A percentile compares a stretch with the other conserved stretches of the same genome.
These are phyloP conservation scores for Beverwykella pulmonaria DNA, from an alignment of 495 filamentous ascomycete species.

Conservation along the genomic window DNA sequence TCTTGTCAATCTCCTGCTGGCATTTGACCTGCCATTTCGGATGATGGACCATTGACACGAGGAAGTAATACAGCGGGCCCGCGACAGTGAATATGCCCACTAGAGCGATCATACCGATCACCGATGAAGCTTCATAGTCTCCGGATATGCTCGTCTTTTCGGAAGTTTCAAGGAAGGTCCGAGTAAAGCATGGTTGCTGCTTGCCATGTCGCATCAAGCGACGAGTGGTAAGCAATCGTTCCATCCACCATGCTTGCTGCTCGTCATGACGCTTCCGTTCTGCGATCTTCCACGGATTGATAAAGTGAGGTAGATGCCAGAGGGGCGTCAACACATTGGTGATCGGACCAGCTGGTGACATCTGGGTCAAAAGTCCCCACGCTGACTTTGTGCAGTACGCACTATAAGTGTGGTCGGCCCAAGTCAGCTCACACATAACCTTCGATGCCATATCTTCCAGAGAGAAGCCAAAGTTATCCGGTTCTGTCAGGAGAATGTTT, in stretches of 20 bases:
- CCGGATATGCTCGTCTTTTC: slow-evolving; percentile 31
- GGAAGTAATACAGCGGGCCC: slow-evolving; percentile 41
- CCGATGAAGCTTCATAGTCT: slow-evolving; percentile 36
- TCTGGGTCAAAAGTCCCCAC: slow-evolving; percentile 47
- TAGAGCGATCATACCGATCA: slow-evolving; percentile 37
- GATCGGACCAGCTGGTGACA: slow-evolving; percentile 48
- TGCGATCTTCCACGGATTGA: slow-evolving; percentile 46
- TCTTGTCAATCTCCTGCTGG: slow-evolving; percentile 42
- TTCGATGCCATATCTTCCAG: slow-evolving; percentile 47
- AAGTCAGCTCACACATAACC: slow-evolving; percentile 43
- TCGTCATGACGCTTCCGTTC: slow-evolving; percentile 44
- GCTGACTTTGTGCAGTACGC: slow-evolving; percentile 43
- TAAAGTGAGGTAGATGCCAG: slow-evolving; percentile 41
- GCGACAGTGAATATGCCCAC: slow-evolving; percentile 43
- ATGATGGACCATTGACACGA: slow-evolving; percentile 43
- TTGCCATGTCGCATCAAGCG: slow-evolving; percentile 29
- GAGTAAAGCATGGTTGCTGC: slow-evolving; percentile 38
- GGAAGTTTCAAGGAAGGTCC: slow-evolving; percentile 35
- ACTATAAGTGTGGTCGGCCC: slow-evolving; percentile 44
- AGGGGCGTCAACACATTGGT: slow-evolving; percentile 47
- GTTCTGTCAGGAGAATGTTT: slow-evolving; percentile 40
- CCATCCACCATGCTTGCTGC: slow-evolving; percentile 45
- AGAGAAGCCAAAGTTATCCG: slow-evolving; percentile 45
- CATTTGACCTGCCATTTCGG: slow-evolving; percentile 39
- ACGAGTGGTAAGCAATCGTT: slow-evolving; percentile 27